Conservation (phyloP, 2,329 filamentous ascomycete genomes). For the Fusarium sterilihyphosum region DNA sequence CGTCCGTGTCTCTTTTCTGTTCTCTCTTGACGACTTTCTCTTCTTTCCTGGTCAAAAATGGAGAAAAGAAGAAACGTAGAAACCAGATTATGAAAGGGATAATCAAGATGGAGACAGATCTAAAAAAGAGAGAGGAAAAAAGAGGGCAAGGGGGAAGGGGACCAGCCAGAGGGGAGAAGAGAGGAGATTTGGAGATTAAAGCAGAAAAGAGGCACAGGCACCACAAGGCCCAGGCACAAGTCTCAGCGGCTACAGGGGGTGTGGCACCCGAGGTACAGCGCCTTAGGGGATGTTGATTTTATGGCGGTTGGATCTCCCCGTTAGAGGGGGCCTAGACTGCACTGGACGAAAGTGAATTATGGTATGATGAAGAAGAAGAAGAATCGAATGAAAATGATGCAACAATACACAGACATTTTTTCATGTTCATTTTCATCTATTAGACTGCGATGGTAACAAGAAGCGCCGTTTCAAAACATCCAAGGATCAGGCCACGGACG, state of each 20-base stretch:
- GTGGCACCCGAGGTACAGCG: background rate
- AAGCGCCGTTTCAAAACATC: conserved; percentile 17
- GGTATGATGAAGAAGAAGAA: no score
- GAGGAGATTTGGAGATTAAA: conserved; percentile 28
- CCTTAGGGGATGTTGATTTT: background rate
- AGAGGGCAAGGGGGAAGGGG: background rate
- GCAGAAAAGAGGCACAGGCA: conserved; percentile 7
- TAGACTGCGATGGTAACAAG: background rate
- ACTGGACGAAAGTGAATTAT: background rate
- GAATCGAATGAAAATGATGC: background rate
- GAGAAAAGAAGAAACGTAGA: background rate
- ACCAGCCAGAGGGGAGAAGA: background rate
- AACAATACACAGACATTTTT: background rate
- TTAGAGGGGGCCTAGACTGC: background rate
- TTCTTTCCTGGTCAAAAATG: background rate
- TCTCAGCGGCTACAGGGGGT: conserved; percentile 25
- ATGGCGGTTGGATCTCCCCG: background rate
- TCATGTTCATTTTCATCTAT: background rate
- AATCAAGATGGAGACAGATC: background rate
- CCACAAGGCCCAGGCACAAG: conserved; percentile 14
- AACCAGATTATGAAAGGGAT: background rate
- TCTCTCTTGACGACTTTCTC: background rate
- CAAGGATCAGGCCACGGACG: conserved; percentile 13
- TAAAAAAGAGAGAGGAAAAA: background rate
- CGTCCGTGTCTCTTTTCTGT: background rate